Evolutionary conservation across 805 yeast genomes (phyloP).

Genomic region (Maudiozyma pseudohumilis): DNA sequence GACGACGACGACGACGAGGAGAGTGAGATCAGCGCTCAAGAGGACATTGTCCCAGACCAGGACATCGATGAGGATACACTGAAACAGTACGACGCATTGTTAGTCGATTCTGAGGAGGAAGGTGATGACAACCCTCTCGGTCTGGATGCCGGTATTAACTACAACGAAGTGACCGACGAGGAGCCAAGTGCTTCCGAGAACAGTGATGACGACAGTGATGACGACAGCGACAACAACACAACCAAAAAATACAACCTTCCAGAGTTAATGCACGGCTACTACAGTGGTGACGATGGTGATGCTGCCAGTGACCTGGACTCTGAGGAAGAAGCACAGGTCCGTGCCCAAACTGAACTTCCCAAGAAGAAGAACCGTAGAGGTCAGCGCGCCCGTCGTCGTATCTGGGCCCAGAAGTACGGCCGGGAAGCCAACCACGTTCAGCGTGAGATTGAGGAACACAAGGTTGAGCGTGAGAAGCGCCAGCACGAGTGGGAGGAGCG

Average conservation of each 20-base stretch:
- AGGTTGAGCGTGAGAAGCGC: constrained; percentile 47
- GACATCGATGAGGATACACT: constrained; percentile 14
- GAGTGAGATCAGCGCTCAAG: constrained; percentile 13
- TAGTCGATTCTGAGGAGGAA: constrained; percentile 34
- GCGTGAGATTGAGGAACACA: constrained; percentile 47
- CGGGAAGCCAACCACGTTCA: constrained; percentile 70
- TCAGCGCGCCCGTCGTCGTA: constrained; percentile 91
- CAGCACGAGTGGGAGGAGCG: constrained; percentile 65
- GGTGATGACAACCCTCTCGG: constrained; percentile 31
- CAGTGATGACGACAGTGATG: constrained; percentile 31
- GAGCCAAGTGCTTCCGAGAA: no score
- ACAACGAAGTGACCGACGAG: constrained; percentile 58
- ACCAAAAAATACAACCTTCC: constrained; percentile 42
- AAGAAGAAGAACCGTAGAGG: constrained; percentile 85
- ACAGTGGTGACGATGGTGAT: constrained; percentile 76
- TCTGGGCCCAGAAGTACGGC: constrained; percentile 92
- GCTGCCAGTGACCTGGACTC: constrained; percentile 40
- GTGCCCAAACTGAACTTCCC: constrained; percentile 28
- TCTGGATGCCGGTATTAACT: constrained; percentile 22
- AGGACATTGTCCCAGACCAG: constrained; percentile 6
- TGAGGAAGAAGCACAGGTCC: constrained; percentile 42
- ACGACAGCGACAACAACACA: constrained; percentile 10
- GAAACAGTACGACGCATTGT: constrained; percentile 30
- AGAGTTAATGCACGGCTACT: constrained; percentile 66
- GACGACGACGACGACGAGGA: constrained; percentile 14